Conservation (phyloP, 495 filamentous ascomycete genomes). For the Cladorrhinum samala region DNA sequence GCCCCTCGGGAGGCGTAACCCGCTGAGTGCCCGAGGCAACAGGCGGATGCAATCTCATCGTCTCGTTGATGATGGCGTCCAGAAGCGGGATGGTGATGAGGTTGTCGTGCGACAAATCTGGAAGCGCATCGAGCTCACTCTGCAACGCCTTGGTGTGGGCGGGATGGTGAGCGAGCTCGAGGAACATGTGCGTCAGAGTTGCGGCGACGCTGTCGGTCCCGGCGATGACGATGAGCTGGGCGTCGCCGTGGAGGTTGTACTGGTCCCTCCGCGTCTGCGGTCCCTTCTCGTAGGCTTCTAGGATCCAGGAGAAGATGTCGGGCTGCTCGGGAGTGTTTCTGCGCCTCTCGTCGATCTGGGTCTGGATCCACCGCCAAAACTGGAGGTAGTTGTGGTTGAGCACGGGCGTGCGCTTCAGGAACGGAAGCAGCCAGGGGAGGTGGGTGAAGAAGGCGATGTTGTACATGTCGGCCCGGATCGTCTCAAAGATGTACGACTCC, state of each 20-base stretch:
- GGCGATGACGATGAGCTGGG: constrained; percentile 40
- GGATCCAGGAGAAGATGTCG: constrained; percentile 31
- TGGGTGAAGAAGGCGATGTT: constrained; percentile 20
- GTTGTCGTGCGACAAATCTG: constrained; percentile 15
- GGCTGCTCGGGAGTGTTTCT: constrained; percentile 33
- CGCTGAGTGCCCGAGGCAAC: constrained; percentile 39
- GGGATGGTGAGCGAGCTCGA: constrained; percentile 41
- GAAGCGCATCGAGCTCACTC: constrained; percentile 33
- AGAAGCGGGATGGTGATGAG: constrained; percentile 21
- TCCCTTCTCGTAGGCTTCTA: constrained; percentile 32
- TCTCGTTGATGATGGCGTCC: constrained; percentile 49
- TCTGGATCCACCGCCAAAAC: constrained; percentile 16
- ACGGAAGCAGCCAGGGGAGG: constrained; percentile 20
- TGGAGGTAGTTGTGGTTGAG: constrained; percentile 16
- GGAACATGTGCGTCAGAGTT: constrained; percentile 42
- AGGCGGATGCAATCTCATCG: constrained; percentile 50
- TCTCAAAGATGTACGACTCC: constrained; percentile 14
- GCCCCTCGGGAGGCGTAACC: constrained; percentile 37
- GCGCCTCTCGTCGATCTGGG: constrained; percentile 27
- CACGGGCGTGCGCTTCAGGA: constrained; percentile 15
- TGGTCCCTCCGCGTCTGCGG: constrained; percentile 28
- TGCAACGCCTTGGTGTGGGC: constrained; percentile 31
- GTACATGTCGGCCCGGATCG: constrained; percentile 19
- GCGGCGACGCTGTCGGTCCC: constrained; percentile 50
- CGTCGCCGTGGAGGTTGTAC: constrained; percentile 29